Percentiles rank a stretch among this genome's conserved stretches.
These are phyloP conservation scores for Teunomyces gatunensis DNA, from an alignment of 805 yeast genomes.

Conservation along the genomic window DNA sequence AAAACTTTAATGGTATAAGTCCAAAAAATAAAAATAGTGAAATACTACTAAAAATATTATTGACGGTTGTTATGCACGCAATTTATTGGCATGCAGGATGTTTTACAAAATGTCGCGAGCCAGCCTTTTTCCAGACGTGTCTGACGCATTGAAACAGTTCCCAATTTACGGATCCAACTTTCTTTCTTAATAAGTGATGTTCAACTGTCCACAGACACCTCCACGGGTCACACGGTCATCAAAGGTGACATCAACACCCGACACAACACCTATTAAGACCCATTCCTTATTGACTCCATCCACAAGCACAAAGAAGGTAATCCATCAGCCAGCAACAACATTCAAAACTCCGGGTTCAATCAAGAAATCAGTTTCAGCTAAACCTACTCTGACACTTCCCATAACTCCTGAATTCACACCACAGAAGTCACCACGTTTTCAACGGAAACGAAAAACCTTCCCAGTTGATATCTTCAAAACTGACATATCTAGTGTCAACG, in stretches of 20 bases:
- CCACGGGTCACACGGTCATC: constrained; percentile 1
- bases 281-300: constrained; percentile 1
- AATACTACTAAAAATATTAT: neutral
- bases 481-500: constrained; percentile 4
- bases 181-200: neutral
- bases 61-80: neutral
- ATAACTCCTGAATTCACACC: constrained; percentile 35
- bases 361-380: neutral
- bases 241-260: neutral
- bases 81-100: neutral
- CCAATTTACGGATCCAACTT: neutral
- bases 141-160: neutral
- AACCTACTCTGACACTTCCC: constrained; percentile 6
- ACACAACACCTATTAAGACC: neutral
- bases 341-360: constrained; percentile 1
- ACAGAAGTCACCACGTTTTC: constrained; percentile 22
- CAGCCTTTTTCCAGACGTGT: constrained; percentile 3
- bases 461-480: constrained; percentile 16
- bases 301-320: neutral
- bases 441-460: constrained; percentile 15
- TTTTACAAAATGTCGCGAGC: constrained; percentile 1
- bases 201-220: constrained; percentile 5
- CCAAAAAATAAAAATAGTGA: neutral
- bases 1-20: neutral
- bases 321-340: constrained; percentile 1